Evolutionary conservation across 192 early-diverging fungal genomes (phyloP).

Genomic region (Oehlia diaphana): DNA sequence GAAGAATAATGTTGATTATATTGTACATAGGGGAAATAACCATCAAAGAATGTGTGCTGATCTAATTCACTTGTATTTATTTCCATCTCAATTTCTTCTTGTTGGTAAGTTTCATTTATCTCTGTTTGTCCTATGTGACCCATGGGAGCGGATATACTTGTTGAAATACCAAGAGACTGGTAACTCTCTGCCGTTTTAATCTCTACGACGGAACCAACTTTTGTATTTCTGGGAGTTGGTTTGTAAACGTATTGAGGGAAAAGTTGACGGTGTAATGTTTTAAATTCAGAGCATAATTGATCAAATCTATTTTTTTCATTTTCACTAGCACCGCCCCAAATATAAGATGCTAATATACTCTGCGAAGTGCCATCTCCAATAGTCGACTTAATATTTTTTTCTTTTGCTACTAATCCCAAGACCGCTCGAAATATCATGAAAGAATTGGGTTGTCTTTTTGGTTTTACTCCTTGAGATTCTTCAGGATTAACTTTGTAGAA

Average conservation of each 20-base stretch:
- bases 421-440: neutral
- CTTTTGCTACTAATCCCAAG: neutral
- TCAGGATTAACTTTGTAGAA: neutral
- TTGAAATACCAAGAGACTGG: neutral
- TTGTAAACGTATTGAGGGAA: neutral
- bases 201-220: neutral
- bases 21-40: too few species aligned
- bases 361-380: neutral
- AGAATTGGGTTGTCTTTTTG: neutral
- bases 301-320: neutral
- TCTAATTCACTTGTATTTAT: too few species aligned
- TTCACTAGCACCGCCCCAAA: neutral
- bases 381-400: neutral
- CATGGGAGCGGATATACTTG: too few species aligned
- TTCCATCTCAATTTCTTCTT: too few species aligned
- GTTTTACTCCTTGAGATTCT: neutral
- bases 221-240: neutral
- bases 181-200: neutral
- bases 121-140: too few species aligned
- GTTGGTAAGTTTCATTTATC: too few species aligned
- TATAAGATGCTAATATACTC: neutral
- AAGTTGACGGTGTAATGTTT: neutral
- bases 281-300: neutral
- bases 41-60: too few species aligned
- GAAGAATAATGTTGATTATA: too few species aligned